phyloP scores from a whole-genome alignment of 345 rosid genomes.

The Camelina hispida region DNA sequence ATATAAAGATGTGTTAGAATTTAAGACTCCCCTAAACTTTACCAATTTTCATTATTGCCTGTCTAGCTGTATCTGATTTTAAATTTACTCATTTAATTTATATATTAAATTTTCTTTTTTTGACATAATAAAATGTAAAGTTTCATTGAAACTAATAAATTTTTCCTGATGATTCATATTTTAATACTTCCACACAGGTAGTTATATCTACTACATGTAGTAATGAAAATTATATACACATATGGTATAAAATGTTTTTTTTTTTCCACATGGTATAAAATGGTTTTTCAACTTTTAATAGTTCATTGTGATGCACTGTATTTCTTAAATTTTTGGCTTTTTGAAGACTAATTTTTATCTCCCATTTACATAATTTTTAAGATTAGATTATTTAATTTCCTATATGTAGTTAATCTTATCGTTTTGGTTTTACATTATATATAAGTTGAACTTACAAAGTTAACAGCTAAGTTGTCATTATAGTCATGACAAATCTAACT shows the following conservation, averaged over 20 bases:
- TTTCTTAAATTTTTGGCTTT: not conserved
- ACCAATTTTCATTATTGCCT: not conserved
- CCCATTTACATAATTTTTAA: not conserved
- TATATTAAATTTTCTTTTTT: not conserved
- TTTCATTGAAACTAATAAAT: not conserved
- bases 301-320: not conserved
- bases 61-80: not conserved
- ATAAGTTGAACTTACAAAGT: not conserved
- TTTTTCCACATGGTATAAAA: not conserved
- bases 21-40: not conserved
- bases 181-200: not conserved
- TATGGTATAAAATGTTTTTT: no score
- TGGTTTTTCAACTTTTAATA: not conserved
- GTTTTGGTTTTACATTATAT: not conserved
- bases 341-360: not conserved
- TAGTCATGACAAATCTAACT: conserved; percentile 51
- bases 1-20: not conserved
- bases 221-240: not conserved
- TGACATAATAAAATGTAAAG: not conserved
- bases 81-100: not conserved
- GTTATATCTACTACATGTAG: not conserved
- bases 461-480: no score
- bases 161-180: not conserved
- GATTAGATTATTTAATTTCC: not conserved
- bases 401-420: not conserved